Evolutionary conservation across 768 basidiomycete species (phyloP), one percentile per base, ranked within the genome.

Genomic region (Auricularia heimuer): DNA sequence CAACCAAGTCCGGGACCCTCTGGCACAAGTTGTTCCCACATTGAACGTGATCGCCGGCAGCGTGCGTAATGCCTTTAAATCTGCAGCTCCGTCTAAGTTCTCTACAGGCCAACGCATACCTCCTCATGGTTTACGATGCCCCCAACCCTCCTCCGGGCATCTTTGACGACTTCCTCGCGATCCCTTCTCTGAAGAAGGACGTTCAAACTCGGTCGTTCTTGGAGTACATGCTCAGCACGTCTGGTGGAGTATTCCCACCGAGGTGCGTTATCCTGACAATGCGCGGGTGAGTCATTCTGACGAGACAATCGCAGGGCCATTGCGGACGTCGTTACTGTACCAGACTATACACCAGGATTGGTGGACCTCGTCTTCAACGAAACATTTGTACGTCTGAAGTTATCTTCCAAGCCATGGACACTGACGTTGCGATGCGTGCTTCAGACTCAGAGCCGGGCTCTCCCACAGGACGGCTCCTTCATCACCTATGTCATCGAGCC

Each of bases 351-450:
- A 0, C 69, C 76, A 0, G 67, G 64, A 1, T 65, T 83, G 29
- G 69, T 84, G n/a, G 70, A 79, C 3, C 77, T 76, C 1, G 73
- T 83, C 35, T 61, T 75, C 1, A 81, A 83, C 64, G 79, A 84
- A 69, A 78, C 78, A 12, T 69, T 73, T 42, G 81, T 76, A 68
- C 29, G 74, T 29, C 29, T 29, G 29, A 29, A 29, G 29, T 29
- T n/a, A 47, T 42, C n/a, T 18, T 34, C 39, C n/a, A 14, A 14
- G 35, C 39, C 29, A 29, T 29, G 29, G 8, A 37, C 47, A 34
- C 29, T 21, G 16, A 47, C 16, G 16, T 51, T 11, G 16, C 11
- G 39, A 44, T 24, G 35, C 64, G 34, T 21, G 16, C 39, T 39
- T 67, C 7, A 85, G 81, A 79, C 80, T 71, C 83, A 80, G 80